Base-by-base conservation (phyloP, 148 eudicot species). In the Chenopodium berlandieri region DNA sequence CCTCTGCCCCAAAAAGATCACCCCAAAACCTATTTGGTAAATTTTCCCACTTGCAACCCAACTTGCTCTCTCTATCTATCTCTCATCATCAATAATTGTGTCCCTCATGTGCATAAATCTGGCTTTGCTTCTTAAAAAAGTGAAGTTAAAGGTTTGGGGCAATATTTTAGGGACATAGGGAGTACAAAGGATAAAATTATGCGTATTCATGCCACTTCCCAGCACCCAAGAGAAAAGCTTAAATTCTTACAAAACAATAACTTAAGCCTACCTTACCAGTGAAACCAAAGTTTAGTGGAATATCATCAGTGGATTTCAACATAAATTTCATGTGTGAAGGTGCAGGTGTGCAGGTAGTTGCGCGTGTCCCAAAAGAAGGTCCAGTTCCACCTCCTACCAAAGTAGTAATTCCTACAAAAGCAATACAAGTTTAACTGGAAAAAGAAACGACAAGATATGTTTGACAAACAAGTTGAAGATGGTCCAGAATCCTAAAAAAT, bases 341-440 rank as follows among this genome's bases (percentile, higher is more conserved):
- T 75, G 90, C 91, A 19, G 99, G 98, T 46, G 98, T 96, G 82
- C 99, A 96, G 74, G 99, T 96, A 75, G 99, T 96, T 81, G 99
- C 98, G 83, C 98, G 94, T 70, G 98, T 94, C 84, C 99, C 99
- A 78, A 85, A 75, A 86, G 99, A 92, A 81, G 99, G 99, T 77
- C 99, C 99, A 34, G 99, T 96, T 78, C 99, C 99, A 86, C 99
- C 99, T 84, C 99, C 99, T 78, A 96, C 94, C 85, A 96, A 25
- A 72, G 99, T 94, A 73, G 99, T 96, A 85, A 96, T 88, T 69
- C 99, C 99, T 96, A 71, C 71, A 86, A 23, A 80, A 32, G 47
- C 50, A 78, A 64, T 16, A 54, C 12, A 68, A 78, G 58, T 65
- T 84, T 81, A 67, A 74, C 58, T 72, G 25, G 70, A 65, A 63